Percentiles rank a stretch among this genome's conserved stretches.
These are phyloP conservation scores for Sclerotinia glacialis DNA, from an alignment of 2,329 filamentous ascomycete genomes.

Conservation along the genomic window DNA sequence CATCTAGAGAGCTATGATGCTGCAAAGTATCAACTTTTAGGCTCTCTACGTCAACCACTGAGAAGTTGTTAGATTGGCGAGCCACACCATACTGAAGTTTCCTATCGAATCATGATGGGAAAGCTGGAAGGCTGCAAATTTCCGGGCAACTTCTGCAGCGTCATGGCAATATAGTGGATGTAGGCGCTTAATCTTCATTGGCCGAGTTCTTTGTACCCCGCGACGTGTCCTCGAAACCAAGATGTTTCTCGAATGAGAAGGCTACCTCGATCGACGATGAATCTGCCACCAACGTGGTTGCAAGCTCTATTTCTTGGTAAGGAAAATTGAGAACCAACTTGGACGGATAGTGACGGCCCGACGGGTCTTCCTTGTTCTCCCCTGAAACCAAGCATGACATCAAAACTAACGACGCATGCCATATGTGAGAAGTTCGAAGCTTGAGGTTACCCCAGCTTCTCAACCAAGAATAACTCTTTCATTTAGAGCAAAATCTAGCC, in stretches of 20 bases:
- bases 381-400: conserved; percentile 14
- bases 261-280: neutral
- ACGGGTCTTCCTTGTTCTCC: neutral
- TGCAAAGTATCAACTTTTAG: neutral
- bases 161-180: conserved; percentile 9
- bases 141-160: conserved; percentile 11
- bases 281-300: neutral
- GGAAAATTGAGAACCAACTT: neutral
- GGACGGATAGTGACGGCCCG: neutral
- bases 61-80: neutral
- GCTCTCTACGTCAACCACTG: conserved; percentile 20
- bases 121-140: conserved; percentile 13
- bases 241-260: neutral
- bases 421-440: neutral
- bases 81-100: conserved; percentile 7
- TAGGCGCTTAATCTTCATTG: neutral
- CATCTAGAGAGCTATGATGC: conserved; percentile 15
- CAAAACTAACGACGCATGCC: conserved; percentile 12
- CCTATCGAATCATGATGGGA: conserved; percentile 9
- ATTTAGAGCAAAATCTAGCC: neutral
- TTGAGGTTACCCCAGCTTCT: neutral
- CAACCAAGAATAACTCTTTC: neutral
- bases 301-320: conserved; percentile 6
- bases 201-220: neutral
- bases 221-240: neutral